Conservation (phyloP, 2,329 filamentous ascomycete species). For the Pyrenophora teres region DNA sequence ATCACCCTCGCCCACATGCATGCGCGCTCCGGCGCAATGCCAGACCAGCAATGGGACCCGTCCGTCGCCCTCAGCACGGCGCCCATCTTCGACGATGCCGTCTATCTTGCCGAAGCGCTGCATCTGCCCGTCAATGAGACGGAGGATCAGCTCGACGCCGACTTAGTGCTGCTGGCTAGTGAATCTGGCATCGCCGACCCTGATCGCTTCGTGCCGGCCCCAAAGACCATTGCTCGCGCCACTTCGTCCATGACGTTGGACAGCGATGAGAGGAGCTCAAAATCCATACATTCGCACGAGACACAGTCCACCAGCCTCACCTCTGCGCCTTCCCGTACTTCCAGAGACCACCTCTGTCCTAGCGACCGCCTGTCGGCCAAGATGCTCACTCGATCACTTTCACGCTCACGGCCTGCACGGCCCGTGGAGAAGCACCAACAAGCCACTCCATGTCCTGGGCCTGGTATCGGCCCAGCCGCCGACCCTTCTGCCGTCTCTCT, state of each 20-base stretch:
- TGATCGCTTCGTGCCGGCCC: constrained; percentile 36
- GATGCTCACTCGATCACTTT: constrained; percentile 20
- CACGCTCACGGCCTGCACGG: constrained; percentile 23
- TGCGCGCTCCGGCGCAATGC: constrained; percentile 44
- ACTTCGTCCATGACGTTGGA: constrained; percentile 38
- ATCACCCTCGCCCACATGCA: constrained; percentile 30
- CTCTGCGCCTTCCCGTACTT: constrained; percentile 41
- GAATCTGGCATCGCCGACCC: constrained; percentile 42
- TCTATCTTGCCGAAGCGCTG: constrained; percentile 41
- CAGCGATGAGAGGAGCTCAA: constrained; percentile 40
- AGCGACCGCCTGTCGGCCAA: constrained; percentile 25
- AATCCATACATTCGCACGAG: constrained; percentile 42
- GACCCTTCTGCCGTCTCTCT: constrained; percentile 29
- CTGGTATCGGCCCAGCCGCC: constrained; percentile 23
- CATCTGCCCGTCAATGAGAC: constrained; percentile 28
- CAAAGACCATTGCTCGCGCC: constrained; percentile 32
- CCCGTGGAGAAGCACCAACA: constrained; percentile 26
- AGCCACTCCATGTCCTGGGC: constrained; percentile 21
- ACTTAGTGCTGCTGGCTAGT: constrained; percentile 32
- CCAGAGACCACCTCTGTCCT: constrained; percentile 31
- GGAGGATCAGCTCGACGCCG: constrained; percentile 41
- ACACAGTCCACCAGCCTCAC: constrained; percentile 44
- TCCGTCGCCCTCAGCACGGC: constrained; percentile 31
- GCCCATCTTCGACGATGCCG: constrained; percentile 43
- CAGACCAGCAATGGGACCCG: constrained; percentile 27